These are phyloP conservation scores for Leonotis leonurus DNA, from an alignment of 257 asterid species.

Conservation along the genomic window DNA sequence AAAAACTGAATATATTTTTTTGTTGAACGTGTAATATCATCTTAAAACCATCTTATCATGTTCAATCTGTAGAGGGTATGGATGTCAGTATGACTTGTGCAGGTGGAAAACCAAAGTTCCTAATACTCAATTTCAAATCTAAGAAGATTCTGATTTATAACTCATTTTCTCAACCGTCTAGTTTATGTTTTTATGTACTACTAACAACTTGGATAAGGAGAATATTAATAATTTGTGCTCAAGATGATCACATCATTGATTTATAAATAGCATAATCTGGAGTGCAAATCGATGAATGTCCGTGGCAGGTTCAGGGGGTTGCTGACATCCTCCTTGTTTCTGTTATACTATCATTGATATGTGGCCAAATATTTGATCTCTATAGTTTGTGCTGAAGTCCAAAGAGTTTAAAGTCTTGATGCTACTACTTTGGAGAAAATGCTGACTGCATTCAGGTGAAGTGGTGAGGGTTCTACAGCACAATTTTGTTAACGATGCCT, in stretches of 20 bases:
- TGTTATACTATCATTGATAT: neutral
- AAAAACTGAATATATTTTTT: neutral
- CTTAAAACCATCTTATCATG: neutral
- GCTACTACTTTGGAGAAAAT: neutral
- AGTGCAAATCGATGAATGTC: neutral
- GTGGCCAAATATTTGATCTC: no score
- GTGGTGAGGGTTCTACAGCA: neutral
- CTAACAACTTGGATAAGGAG: neutral
- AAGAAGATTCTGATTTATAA: neutral
- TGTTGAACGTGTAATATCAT: neutral
- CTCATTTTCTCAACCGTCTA: neutral
- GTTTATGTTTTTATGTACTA: neutral
- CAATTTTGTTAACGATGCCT: no score
- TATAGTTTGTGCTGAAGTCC: neutral
- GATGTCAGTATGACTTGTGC: neutral
- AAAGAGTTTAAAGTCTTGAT: neutral
- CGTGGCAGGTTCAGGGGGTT: neutral
- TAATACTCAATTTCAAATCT: neutral
- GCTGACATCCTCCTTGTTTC: neutral
- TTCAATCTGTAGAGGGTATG: neutral
- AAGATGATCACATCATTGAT: neutral
- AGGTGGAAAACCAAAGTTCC: neutral
- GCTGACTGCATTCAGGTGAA: neutral
- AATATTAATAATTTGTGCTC: neutral
- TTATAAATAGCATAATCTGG: neutral